phyloP scores from a whole-genome alignment of 1,284 basidiomycete genomes.

The Heliocybe sulcata region DNA sequence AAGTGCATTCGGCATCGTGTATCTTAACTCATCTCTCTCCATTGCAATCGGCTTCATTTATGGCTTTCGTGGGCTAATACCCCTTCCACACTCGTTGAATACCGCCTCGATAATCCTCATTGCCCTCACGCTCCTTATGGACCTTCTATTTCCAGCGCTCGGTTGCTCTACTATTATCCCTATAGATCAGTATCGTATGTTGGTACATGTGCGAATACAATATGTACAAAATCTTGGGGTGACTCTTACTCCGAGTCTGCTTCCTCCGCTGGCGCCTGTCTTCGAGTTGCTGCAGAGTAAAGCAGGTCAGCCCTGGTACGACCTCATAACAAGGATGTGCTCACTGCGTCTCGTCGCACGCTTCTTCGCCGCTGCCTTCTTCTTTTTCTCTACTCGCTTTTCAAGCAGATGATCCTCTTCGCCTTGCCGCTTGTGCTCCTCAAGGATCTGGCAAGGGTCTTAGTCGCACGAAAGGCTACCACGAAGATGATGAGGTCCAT shows the following conservation, averaged over 20 bases:
- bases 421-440: slow-evolving; percentile 79
- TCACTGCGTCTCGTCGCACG: slow-evolving; percentile 38
- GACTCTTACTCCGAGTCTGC: slow-evolving; percentile 13
- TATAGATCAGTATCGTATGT: slow-evolving; percentile 4
- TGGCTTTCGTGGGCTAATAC: slow-evolving; percentile 1
- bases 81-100: slow-evolving; percentile 5
- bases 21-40: slow-evolving; percentile 2
- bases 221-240: slow-evolving; percentile 9
- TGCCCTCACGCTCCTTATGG: background rate
- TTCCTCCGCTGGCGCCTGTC: slow-evolving; percentile 8
- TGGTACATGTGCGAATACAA: slow-evolving; percentile 18
- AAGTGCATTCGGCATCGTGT: background rate
- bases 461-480: slow-evolving; percentile 4
- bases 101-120: background rate
- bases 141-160: background rate
- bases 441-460: slow-evolving; percentile 55
- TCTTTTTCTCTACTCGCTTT: slow-evolving; percentile 73
- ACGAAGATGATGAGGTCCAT: slow-evolving; percentile 17
- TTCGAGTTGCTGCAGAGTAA: slow-evolving; percentile 6
- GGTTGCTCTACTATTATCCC: background rate
- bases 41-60: slow-evolving; percentile 1
- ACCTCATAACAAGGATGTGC: slow-evolving; percentile 9
- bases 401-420: slow-evolving; percentile 88
- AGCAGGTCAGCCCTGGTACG: background rate
- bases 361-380: slow-evolving; percentile 76